Percentiles rank a stretch among this genome's conserved stretches.
phyloP scores from a whole-genome alignment of 352 stramenopile species.

The Pythium plurisporium region DNA sequence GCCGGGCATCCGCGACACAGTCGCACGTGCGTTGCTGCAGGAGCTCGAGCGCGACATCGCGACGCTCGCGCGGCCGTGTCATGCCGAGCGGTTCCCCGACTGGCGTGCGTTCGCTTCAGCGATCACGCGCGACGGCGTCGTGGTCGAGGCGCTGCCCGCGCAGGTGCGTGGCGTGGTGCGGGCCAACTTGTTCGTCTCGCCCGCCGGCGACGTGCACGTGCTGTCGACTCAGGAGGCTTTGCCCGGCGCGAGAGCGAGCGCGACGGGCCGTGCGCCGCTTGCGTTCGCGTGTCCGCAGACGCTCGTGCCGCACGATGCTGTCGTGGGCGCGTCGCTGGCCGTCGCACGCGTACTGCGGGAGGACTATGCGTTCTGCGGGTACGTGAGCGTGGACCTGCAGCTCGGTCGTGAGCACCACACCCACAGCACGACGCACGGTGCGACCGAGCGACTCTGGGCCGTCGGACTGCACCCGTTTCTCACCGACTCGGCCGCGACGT shows the following conservation, averaged over 20 bases:
- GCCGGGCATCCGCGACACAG: constrained; percentile 52
- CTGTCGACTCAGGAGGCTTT: constrained; percentile 70
- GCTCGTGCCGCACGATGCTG: constrained; percentile 61
- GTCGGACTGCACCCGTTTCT: constrained; percentile 71
- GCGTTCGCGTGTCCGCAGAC: constrained; percentile 79
- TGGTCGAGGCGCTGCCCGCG: constrained; percentile 70
- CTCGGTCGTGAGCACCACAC: constrained; percentile 70
- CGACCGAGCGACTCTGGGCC: constrained; percentile 60
- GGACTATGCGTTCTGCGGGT: constrained; percentile 58
- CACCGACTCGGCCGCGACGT: constrained; percentile 70
- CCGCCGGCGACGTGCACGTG: constrained; percentile 58
- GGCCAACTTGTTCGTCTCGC: constrained; percentile 78
- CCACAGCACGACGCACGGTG: not conserved
- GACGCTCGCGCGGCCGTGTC: constrained; percentile 26
- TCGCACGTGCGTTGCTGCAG: constrained; percentile 43
- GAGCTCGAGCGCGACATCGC: constrained; percentile 45
- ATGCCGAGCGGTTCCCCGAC: constrained; percentile 50
- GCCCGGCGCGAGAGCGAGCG: constrained; percentile 8
- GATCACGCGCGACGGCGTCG: constrained; percentile 64
- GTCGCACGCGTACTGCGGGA: constrained; percentile 38
- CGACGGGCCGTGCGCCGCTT: constrained; percentile 31
- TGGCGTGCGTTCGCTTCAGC: constrained; percentile 57
- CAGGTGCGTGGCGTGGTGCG: constrained; percentile 44
- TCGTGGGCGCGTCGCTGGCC: constrained; percentile 57
- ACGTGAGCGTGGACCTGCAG: constrained; percentile 79